Percentiles rank a stretch among this genome's conserved stretches.
Conservation (phyloP, 106 monocot genomes). For the Dioscorea zingiberensis region DNA sequence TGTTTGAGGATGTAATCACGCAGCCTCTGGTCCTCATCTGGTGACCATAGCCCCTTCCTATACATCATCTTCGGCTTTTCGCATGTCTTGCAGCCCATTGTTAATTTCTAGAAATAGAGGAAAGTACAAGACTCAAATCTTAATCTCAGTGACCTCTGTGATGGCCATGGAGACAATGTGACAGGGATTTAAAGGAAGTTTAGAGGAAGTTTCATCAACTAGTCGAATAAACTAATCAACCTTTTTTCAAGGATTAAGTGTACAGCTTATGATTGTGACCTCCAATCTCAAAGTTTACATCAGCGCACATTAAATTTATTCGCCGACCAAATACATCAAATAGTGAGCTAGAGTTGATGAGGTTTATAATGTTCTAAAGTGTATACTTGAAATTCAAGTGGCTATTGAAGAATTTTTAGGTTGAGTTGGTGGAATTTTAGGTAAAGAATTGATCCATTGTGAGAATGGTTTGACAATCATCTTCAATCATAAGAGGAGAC, state of each 20-base stretch:
- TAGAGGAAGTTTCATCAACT: too few relatives aligned
- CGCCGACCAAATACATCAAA: too few relatives aligned
- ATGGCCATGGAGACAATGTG: not conserved
- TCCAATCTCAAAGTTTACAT: not conserved
- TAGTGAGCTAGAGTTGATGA: too few relatives aligned
- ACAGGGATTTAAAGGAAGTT: too few relatives aligned
- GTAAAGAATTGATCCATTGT: too few relatives aligned
- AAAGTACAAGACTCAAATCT: not conserved
- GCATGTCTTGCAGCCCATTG: conserved; percentile 28
- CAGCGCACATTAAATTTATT: too few relatives aligned
- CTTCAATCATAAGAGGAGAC: too few relatives aligned
- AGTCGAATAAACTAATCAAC: not conserved
- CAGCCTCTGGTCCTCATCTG: conserved; percentile 15
- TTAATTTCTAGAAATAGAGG: not conserved
- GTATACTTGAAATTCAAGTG: too few relatives aligned
- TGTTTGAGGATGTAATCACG: conserved; percentile 24
- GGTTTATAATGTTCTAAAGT: too few relatives aligned
- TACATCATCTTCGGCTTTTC: conserved; percentile 25
- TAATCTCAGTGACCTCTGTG: not conserved
- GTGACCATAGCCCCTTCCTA: conserved; percentile 35
- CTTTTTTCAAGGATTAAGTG: not conserved
- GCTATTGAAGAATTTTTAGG: too few relatives aligned
- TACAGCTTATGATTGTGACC: not conserved
- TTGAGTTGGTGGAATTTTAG: too few relatives aligned
- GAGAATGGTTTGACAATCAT: too few relatives aligned